Conservation (phyloP, 2,329 filamentous ascomycete species). For the Metarhizium sp. region DNA sequence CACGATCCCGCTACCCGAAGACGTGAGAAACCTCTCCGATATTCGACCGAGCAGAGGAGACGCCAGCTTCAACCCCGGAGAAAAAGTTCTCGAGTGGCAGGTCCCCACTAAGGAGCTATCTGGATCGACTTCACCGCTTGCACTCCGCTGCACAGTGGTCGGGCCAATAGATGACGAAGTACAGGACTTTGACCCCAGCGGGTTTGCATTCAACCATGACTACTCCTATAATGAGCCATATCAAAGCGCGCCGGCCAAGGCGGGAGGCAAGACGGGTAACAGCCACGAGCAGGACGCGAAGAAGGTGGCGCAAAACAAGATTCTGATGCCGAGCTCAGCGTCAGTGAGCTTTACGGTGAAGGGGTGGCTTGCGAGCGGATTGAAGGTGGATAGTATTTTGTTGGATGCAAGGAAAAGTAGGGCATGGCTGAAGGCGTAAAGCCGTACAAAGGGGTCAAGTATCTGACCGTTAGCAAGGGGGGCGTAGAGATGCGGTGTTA, state of each 20-base stretch:
- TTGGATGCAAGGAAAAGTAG: slow-evolving; percentile 71
- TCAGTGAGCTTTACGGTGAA: slow-evolving; percentile 63
- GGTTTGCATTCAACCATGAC: slow-evolving; percentile 41
- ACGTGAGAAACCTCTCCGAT: slow-evolving; percentile 76
- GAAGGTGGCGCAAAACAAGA: slow-evolving; percentile 58
- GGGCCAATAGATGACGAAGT: slow-evolving; percentile 47
- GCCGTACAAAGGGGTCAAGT: slow-evolving; percentile 98
- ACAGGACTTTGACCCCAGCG: slow-evolving; percentile 37
- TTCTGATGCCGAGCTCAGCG: slow-evolving; percentile 71
- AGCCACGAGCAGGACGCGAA: slow-evolving; percentile 41
- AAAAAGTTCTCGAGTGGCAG: slow-evolving; percentile 70
- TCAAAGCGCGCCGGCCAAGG: slow-evolving; percentile 33
- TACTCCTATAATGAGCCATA: slow-evolving; percentile 49
- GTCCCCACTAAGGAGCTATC: slow-evolving; percentile 69
- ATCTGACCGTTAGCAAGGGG: slow-evolving; percentile 66
- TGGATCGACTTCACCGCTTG: slow-evolving; percentile 57
- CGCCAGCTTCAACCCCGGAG: slow-evolving; percentile 67
- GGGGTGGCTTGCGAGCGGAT: slow-evolving; percentile 58
- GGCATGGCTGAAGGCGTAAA: slow-evolving; percentile 82
- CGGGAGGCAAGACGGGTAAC: slow-evolving; percentile 18
- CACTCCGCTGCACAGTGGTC: slow-evolving; percentile 70
- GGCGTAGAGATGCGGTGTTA: slow-evolving; percentile 56
- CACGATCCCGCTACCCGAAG: slow-evolving; percentile 66
- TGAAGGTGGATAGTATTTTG: slow-evolving; percentile 59
- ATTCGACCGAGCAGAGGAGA: slow-evolving; percentile 75